Conservation (phyloP, 441 rosid species). For the Brassica hybrid region DNA sequence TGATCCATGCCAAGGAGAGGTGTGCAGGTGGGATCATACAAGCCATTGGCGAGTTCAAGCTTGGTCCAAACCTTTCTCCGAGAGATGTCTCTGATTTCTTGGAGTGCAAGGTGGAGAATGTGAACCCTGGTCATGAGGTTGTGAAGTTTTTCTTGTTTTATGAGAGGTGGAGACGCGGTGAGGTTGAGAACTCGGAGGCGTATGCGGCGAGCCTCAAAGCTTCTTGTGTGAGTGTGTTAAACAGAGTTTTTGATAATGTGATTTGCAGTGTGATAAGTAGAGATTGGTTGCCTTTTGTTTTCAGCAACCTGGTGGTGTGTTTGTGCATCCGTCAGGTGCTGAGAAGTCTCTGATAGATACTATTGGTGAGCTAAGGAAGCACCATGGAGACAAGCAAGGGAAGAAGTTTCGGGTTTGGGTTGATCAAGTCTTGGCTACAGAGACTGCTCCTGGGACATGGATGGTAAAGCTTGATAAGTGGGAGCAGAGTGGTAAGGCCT, state of each 20-base stretch:
- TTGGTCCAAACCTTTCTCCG: slow-evolving; percentile 86
- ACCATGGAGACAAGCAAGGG: slow-evolving; percentile 80
- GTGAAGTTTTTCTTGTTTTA: slow-evolving; percentile 76
- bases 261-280: not conserved
- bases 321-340: slow-evolving; percentile 75
- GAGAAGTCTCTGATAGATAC: slow-evolving; percentile 61
- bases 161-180: slow-evolving; percentile 96
- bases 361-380: slow-evolving; percentile 51
- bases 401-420: slow-evolving; percentile 78
- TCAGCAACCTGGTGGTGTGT: slow-evolving; percentile 65
- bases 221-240: slow-evolving; percentile 62
- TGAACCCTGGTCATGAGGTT: slow-evolving; percentile 58
- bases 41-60: slow-evolving; percentile 90
- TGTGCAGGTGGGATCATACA: slow-evolving; percentile 94
- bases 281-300: not conserved
- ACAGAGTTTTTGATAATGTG: not conserved
- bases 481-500: slow-evolving; percentile 66
- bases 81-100: slow-evolving; percentile 68
- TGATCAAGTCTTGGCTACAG: slow-evolving; percentile 65
- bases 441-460: slow-evolving; percentile 66
- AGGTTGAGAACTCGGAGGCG: slow-evolving; percentile 68
- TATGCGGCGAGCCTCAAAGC: slow-evolving; percentile 66
- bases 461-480: slow-evolving; percentile 72
- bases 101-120: slow-evolving; percentile 43
- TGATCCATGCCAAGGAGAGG: slow-evolving; percentile 83